phyloP scores from a whole-genome alignment of 306 rosid genomes.

The Gynostemma pentaphyllum region DNA sequence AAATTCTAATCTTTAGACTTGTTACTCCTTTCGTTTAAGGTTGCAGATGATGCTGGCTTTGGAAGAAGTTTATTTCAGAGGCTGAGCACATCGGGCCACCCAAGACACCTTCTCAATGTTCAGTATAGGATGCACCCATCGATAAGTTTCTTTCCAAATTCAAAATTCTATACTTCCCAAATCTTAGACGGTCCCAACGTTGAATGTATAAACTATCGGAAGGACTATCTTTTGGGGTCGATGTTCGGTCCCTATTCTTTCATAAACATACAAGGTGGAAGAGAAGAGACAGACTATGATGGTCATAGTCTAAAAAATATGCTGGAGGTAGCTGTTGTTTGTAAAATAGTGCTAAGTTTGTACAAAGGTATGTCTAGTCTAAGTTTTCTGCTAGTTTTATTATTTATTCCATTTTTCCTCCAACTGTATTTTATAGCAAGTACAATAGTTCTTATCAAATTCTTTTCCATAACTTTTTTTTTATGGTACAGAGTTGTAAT shows the following conservation, averaged over 20 bases:
- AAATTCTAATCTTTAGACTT: background rate
- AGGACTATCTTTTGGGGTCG: slow-evolving; percentile 33
- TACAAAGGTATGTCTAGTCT: slow-evolving; percentile 32
- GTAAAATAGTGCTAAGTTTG: slow-evolving; percentile 35
- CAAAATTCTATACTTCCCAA: slow-evolving; percentile 32
- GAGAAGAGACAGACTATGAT: slow-evolving; percentile 56
- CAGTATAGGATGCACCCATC: slow-evolving; percentile 89
- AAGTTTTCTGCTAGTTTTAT: background rate
- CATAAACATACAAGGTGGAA: slow-evolving; percentile 52
- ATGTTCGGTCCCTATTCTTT: slow-evolving; percentile 77
- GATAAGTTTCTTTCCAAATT: slow-evolving; percentile 61
- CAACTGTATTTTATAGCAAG: no score
- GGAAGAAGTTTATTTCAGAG: slow-evolving; percentile 76
- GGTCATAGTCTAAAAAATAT: slow-evolving; percentile 56
- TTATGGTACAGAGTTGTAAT: no score
- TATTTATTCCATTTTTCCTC: no score
- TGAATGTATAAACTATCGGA: slow-evolving; percentile 25
- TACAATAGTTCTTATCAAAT: no score
- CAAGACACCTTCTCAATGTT: slow-evolving; percentile 42
- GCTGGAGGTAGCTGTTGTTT: slow-evolving; percentile 57
- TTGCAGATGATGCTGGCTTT: slow-evolving; percentile 43
- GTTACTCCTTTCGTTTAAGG: slow-evolving; percentile 21
- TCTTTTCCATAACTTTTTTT: no score
- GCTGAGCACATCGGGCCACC: slow-evolving; percentile 29
- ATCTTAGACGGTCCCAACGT: slow-evolving; percentile 51